Evolutionary conservation across 2,329 filamentous ascomycete genomes (phyloP).

Genomic region (Colletotrichum gloeosporioides): DNA sequence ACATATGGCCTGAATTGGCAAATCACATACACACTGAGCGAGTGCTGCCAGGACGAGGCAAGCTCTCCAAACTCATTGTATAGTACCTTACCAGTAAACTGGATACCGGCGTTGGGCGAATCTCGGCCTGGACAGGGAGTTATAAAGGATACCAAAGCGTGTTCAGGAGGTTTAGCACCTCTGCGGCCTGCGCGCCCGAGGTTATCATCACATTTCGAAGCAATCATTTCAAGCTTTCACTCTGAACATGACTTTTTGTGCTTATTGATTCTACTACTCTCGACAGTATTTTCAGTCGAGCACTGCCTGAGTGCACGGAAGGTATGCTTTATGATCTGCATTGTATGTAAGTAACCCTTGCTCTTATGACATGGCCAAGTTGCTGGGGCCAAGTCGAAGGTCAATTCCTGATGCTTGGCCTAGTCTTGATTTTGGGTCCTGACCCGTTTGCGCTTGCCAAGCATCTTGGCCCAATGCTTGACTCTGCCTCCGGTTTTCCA

Average conservation of each 20-base stretch:
- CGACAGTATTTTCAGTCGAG: neutral
- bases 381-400: neutral
- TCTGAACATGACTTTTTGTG: neutral
- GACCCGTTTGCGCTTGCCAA: neutral
- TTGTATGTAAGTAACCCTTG: neutral
- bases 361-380: neutral
- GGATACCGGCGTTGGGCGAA: conserved; percentile 16
- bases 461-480: neutral
- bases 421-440: neutral
- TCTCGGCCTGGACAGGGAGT: conserved; percentile 4
- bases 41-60: neutral
- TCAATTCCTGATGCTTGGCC: neutral
- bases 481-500: conserved; percentile 15
- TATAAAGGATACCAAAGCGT: conserved; percentile 21
- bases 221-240: neutral
- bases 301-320: neutral
- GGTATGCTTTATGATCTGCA: neutral
- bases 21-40: neutral
- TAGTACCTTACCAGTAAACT: conserved; percentile 7
- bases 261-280: neutral
- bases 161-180: conserved; percentile 11
- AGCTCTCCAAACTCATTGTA: neutral
- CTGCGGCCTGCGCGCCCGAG: neutral
- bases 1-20: neutral
- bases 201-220: neutral